Evolutionary conservation across 1,284 basidiomycete genomes (phyloP), one percentile per base, ranked within the genome.

Genomic region (Rugosomyces carneus): DNA sequence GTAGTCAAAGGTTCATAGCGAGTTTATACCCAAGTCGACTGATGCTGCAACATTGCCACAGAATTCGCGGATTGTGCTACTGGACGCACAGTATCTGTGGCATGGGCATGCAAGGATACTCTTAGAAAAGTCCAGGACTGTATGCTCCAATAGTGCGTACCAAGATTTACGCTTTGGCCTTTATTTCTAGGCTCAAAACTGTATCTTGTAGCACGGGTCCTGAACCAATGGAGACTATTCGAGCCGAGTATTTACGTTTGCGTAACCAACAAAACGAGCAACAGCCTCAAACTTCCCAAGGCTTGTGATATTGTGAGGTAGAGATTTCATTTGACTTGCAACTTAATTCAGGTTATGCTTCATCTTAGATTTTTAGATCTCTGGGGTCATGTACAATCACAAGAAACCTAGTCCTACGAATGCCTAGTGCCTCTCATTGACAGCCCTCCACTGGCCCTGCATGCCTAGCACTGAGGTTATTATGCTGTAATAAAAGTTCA

Each of bases 41-140:
- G 2, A 37, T 11, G 8, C 18, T 26, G 21, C 21, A 23, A 23
- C 4, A 15, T n/a, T 10, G 23, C 11, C 42, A 6, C 37, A 94
- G 92, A 77, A 29, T 95, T 94, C 59, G 91, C 91, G 16, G 75
- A 81, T 16, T 95, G 92, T 62, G 82, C 87, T 0, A 72, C 76
- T 37, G 90, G 90, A 5, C 78, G 91, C 13, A 90, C 86, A 1
- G 68, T 95, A 48, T 86, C 89, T 2, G 80, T 93, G 19, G 84
- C 84, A 8, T 95, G 91, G 84, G 78, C 80, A 24, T 95, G 92
- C 60, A 79, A 75, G 58, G 69, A 70, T 20, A 75, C 84, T 57
- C 76, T 89, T 50, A 84, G 79, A 57, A 69, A 65, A 9, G 73
- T 94, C 48, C 87, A 93, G 57, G 73, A 78, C 2, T 95, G 92